These are phyloP conservation scores for Moricandia arvensis DNA, from an alignment of 345 rosid species.

Conservation along the genomic window DNA sequence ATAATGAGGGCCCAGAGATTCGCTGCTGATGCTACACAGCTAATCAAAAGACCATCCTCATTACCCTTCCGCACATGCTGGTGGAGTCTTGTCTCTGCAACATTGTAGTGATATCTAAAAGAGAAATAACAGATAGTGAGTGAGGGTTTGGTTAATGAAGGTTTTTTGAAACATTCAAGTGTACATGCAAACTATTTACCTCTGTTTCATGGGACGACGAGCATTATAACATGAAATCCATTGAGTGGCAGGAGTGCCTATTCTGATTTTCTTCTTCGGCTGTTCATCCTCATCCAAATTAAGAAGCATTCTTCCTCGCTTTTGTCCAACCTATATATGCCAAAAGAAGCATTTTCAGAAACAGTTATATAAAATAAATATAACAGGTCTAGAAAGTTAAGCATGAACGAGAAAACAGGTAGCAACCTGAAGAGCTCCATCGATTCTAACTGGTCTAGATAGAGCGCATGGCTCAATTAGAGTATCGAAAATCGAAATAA, in stretches of 20 bases:
- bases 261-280: slow-evolving; percentile 75
- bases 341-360: not conserved
- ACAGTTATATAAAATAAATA: not conserved
- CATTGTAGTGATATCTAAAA: slow-evolving; percentile 91
- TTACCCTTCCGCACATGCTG: slow-evolving; percentile 91
- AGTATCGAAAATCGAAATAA: slow-evolving; percentile 69
- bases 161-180: slow-evolving; percentile 44
- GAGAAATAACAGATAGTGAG: not conserved
- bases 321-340: slow-evolving; percentile 68
- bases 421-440: slow-evolving; percentile 88
- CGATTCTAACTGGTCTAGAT: slow-evolving; percentile 76
- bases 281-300: slow-evolving; percentile 89
- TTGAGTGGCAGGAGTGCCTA: slow-evolving; percentile 88
- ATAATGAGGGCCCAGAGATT: slow-evolving; percentile 97
- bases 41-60: slow-evolving; percentile 81
- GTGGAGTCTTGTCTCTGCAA: slow-evolving; percentile 66
- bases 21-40: slow-evolving; percentile 81
- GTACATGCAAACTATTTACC: slow-evolving; percentile 45
- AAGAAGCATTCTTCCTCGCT: slow-evolving; percentile 62
- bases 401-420: slow-evolving; percentile 6
- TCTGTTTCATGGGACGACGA: slow-evolving; percentile 95
- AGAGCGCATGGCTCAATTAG: slow-evolving; percentile 63
- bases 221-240: slow-evolving; percentile 94
- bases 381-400: slow-evolving; percentile 31
- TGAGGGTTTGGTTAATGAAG: not conserved